A percentile compares a stretch with the other conserved stretches of the same genome.
These are phyloP conservation scores for Pseudocercospora cruenta DNA, from an alignment of 2,329 filamentous ascomycete genomes.

Conservation along the genomic window DNA sequence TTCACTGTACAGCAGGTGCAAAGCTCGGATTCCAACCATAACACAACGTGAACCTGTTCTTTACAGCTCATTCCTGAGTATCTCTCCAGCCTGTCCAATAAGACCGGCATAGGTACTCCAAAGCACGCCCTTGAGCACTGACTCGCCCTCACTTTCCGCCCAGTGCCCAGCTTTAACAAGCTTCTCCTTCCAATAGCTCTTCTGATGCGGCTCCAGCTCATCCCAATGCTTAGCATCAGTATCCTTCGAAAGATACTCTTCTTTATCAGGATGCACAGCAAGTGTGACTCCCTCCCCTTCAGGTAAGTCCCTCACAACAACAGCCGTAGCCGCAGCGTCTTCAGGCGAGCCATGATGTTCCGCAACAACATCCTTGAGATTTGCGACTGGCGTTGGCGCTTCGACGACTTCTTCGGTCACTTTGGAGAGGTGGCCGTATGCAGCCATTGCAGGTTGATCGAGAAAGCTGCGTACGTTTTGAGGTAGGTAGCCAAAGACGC, in stretches of 20 bases:
- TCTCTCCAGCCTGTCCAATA: constrained; percentile 6
- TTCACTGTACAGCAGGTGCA: not conserved
- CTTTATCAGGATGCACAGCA: constrained; percentile 42
- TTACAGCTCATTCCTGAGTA: constrained; percentile 7
- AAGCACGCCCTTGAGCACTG: constrained; percentile 73
- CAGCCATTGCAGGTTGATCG: constrained; percentile 26
- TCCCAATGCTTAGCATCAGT: constrained; percentile 68
- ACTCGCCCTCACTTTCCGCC: constrained; percentile 77
- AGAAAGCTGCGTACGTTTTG: constrained; percentile 46
- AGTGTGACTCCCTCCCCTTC: constrained; percentile 43
- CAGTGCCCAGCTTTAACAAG: constrained; percentile 74
- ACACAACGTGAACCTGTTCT: not conserved
- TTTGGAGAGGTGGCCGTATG: constrained; percentile 23
- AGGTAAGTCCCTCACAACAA: constrained; percentile 43
- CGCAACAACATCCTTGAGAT: constrained; percentile 20
- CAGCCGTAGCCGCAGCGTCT: constrained; percentile 34
- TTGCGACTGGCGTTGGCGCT: constrained; percentile 9
- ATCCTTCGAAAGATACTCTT: constrained; percentile 48
- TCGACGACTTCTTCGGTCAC: constrained; percentile 9
- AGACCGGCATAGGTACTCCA: constrained; percentile 62
- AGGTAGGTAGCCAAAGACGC: constrained; percentile 61
- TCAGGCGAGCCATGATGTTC: constrained; percentile 28
- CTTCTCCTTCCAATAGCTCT: constrained; percentile 69
- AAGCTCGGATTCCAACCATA: not conserved
- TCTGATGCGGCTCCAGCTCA: constrained; percentile 66